Evolutionary conservation across 371 early-diverging fungal species (phyloP).

Genomic region (Paraphysoderma sedebokerense): DNA sequence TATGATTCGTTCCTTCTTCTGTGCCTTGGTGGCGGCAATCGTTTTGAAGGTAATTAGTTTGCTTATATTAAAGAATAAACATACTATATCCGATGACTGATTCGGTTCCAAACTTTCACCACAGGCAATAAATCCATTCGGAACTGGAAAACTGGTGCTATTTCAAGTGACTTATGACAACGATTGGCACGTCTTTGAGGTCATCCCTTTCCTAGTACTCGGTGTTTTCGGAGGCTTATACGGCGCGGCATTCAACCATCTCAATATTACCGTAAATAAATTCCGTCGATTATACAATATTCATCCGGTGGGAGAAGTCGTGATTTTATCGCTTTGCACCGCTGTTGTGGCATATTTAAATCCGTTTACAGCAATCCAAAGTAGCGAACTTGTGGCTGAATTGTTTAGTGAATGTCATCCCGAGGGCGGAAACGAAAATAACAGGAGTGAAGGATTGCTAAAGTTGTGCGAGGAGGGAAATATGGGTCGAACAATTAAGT

Average conservation of each 20-base stretch:
- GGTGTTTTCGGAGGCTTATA: slow-evolving; percentile 76
- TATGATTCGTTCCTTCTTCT: slow-evolving; percentile 79
- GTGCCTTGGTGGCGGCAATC: slow-evolving; percentile 69
- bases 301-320: slow-evolving; percentile 46
- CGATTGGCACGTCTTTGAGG: slow-evolving; percentile 76
- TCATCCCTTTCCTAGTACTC: slow-evolving; percentile 55
- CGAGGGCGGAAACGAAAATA: slow-evolving; percentile 28
- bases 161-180: slow-evolving; percentile 76
- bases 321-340: slow-evolving; percentile 49
- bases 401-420: slow-evolving; percentile 76
- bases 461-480: no score
- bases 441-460: no score
- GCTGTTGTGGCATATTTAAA: slow-evolving; percentile 52
- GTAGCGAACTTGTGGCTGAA: slow-evolving; percentile 54
- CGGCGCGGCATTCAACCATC: no score
- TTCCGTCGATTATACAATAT: slow-evolving; percentile 17
- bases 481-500: no score
- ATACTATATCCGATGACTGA: background rate
- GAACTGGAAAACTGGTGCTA: slow-evolving; percentile 74
- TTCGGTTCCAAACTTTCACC: slow-evolving; percentile 9
- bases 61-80: slow-evolving; percentile 1
- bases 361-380: no score
- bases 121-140: slow-evolving; percentile 64
- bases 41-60: slow-evolving; percentile 44
- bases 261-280: background rate